Percentiles rank a stretch among this genome's conserved stretches.
phyloP scores from a whole-genome alignment of 2,329 filamentous ascomycete genomes.

The Fusarium pseudograminearum region DNA sequence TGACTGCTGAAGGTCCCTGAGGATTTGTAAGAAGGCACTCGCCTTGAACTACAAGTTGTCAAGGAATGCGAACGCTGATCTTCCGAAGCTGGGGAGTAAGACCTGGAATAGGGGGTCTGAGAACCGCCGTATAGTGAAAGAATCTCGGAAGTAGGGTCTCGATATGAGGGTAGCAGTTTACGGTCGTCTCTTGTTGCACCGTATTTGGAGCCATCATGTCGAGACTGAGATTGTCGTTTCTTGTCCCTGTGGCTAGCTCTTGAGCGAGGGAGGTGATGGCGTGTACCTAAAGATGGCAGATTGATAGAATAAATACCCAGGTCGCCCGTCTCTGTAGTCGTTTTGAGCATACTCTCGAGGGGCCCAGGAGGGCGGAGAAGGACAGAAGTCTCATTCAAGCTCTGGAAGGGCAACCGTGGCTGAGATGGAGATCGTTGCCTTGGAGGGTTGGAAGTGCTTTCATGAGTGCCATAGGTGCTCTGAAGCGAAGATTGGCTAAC shows the following conservation, averaged over 20 bases:
- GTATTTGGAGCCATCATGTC: slow-evolving; percentile 51
- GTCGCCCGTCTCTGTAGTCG: slow-evolving; percentile 74
- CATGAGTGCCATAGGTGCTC: slow-evolving; percentile 49
- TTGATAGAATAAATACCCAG: slow-evolving; percentile 70
- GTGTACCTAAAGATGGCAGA: slow-evolving; percentile 49
- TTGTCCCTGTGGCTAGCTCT: slow-evolving; percentile 50
- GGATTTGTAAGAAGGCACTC: slow-evolving; percentile 61
- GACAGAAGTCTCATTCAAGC: slow-evolving; percentile 58
- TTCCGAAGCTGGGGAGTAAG: slow-evolving; percentile 58
- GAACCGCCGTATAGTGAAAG: slow-evolving; percentile 67
- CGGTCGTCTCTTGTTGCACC: slow-evolving; percentile 56
- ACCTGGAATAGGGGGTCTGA: slow-evolving; percentile 58
- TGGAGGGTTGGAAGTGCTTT: slow-evolving; percentile 29
- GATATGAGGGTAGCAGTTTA: slow-evolving; percentile 60
- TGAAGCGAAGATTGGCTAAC: slow-evolving; percentile 57
- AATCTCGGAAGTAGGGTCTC: slow-evolving; percentile 66
- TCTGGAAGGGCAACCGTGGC: slow-evolving; percentile 57
- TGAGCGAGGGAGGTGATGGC: slow-evolving; percentile 47
- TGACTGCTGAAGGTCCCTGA: slow-evolving; percentile 62
- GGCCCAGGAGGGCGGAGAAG: slow-evolving; percentile 64
- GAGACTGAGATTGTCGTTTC: slow-evolving; percentile 45
- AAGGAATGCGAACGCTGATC: slow-evolving; percentile 66
- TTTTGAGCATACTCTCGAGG: slow-evolving; percentile 74
- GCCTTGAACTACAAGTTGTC: slow-evolving; percentile 63
- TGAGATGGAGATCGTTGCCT: slow-evolving; percentile 42